Conservation (phyloP, 352 stramenopile genomes). For the Globisporangium alternatum region DNA sequence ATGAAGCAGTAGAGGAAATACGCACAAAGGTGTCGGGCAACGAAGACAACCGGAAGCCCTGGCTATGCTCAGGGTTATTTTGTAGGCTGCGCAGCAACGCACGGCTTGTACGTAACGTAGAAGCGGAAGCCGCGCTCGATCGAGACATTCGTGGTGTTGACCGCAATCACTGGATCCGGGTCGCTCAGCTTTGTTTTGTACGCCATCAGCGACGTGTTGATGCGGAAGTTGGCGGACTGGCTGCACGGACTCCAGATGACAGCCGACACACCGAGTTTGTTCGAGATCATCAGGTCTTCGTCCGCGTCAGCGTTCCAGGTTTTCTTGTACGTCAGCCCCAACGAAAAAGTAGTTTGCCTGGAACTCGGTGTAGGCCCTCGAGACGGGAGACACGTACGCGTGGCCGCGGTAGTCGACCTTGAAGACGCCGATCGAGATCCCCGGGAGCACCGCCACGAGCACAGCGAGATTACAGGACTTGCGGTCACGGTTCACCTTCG, state of each 20-base stretch:
- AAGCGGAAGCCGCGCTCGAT: constrained; percentile 1
- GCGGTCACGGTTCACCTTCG: neutral
- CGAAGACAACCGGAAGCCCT: no score
- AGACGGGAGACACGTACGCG: neutral
- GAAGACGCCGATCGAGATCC: neutral
- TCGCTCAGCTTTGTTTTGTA: constrained; percentile 8
- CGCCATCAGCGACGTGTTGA: constrained; percentile 4
- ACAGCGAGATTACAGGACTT: neutral
- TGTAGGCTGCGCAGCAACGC: neutral
- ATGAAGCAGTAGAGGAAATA: neutral
- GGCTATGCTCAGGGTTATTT: neutral
- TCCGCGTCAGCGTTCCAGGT: neutral
- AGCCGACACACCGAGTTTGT: neutral
- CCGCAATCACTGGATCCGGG: neutral
- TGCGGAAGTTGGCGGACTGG: neutral
- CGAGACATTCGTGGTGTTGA: neutral
- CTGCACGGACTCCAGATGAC: constrained; percentile 1
- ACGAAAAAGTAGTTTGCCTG: neutral
- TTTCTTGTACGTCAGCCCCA: neutral
- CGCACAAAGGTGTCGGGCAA: no score
- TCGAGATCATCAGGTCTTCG: neutral
- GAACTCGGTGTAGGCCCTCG: neutral
- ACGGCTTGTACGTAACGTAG: neutral
- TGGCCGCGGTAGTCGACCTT: neutral
- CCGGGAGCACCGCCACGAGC: neutral